phyloP scores from a whole-genome alignment of 2,329 filamentous ascomycete genomes.

The Torrubiellomyces zombiae region DNA sequence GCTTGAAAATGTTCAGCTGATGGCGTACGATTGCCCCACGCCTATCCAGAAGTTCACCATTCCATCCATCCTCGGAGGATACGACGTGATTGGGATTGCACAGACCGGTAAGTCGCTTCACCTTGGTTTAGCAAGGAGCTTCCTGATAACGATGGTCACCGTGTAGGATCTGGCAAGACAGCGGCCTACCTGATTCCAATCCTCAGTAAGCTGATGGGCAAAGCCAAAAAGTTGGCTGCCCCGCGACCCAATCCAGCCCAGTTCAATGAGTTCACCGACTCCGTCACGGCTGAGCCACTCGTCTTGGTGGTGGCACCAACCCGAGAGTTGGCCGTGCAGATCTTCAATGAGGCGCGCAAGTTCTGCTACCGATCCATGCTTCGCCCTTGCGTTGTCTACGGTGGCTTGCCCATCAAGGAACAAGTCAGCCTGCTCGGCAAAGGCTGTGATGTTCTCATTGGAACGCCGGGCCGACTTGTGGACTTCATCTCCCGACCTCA shows the following conservation, averaged over 20 bases:
- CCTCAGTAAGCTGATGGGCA: conserved; percentile 84
- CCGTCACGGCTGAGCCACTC: conserved; percentile 65
- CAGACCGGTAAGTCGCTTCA: conserved; percentile 58
- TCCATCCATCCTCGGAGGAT: conserved; percentile 57
- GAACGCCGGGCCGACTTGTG: conserved; percentile 68
- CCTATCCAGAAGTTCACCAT: conserved; percentile 79
- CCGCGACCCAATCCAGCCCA: conserved; percentile 49
- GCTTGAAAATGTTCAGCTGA: conserved; percentile 57
- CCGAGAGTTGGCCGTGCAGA: conserved; percentile 81
- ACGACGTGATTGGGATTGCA: conserved; percentile 76
- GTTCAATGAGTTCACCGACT: conserved; percentile 30
- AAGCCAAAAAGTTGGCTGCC: conserved; percentile 74
- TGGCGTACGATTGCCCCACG: conserved; percentile 57
- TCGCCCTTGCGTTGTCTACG: conserved; percentile 78
- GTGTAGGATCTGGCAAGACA: conserved; percentile 86
- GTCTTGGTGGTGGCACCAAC: conserved; percentile 76
- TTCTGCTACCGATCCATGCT: conserved; percentile 92
- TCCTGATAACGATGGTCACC: no score
- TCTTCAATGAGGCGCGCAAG: conserved; percentile 85
- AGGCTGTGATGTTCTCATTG: conserved; percentile 82
- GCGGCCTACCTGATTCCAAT: conserved; percentile 84
- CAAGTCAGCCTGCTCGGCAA: conserved; percentile 59
- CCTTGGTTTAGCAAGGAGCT: not conserved
- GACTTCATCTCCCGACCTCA: conserved; percentile 65
- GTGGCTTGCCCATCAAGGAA: conserved; percentile 54